Conservation (phyloP, 202 grass and related monocot species). For the Schoenoplectus tabernaemontani region DNA sequence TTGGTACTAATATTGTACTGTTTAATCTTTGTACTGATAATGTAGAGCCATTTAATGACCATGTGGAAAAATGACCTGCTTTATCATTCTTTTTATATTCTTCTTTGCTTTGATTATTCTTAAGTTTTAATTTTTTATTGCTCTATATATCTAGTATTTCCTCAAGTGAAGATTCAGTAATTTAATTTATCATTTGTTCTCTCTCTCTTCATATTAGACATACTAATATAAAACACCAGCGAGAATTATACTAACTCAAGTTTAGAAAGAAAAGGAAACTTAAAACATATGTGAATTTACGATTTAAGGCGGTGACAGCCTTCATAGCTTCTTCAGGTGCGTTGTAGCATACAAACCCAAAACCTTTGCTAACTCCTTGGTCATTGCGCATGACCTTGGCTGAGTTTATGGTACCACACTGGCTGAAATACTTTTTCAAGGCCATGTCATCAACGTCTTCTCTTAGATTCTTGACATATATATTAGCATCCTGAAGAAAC, state of each 20-base stretch:
- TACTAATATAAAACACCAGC: not conserved
- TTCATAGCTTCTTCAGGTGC: slow-evolving; percentile 62
- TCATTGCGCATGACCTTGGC: slow-evolving; percentile 76
- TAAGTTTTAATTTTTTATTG: not conserved
- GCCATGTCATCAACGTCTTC: slow-evolving; percentile 52
- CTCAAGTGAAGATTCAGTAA: not conserved
- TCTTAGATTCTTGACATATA: slow-evolving; percentile 82
- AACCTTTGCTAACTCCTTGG: slow-evolving; percentile 74
- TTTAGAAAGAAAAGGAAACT: not conserved
- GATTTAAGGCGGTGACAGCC: slow-evolving; percentile 49
- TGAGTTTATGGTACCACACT: slow-evolving; percentile 73
- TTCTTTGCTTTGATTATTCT: not conserved
- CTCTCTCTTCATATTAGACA: not conserved
- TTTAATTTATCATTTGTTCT: not conserved
- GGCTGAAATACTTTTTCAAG: slow-evolving; percentile 42
- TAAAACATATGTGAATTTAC: slow-evolving; percentile 32
- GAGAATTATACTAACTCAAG: not conserved
- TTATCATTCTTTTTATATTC: not conserved
- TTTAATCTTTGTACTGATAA: not conserved
- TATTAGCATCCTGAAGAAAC: slow-evolving; percentile 50
- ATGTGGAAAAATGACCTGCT: not conserved
- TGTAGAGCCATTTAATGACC: not conserved
- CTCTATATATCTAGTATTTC: not conserved
- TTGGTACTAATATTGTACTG: not conserved
- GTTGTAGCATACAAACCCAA: slow-evolving; percentile 77